A percentile compares a stretch with the other conserved stretches of the same genome.
Evolutionary conservation across 176 grass and related monocot species (phyloP).

Genomic region (Leersia perrieri): DNA sequence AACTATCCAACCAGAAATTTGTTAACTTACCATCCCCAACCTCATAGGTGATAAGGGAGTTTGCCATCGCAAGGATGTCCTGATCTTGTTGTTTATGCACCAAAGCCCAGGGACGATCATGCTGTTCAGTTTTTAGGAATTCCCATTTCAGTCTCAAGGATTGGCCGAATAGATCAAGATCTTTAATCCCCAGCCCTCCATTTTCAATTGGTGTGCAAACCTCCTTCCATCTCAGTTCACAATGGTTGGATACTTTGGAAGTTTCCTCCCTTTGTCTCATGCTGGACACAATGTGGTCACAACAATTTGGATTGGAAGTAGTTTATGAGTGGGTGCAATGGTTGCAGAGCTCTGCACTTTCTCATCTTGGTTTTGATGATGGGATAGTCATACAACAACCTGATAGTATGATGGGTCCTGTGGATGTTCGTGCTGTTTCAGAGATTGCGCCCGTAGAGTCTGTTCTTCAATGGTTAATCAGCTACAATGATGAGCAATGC

Average conservation of each 20-base stretch:
- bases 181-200: too few species aligned
- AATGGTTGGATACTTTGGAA: slow-evolving; percentile 45
- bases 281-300: slow-evolving; percentile 52
- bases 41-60: too few species aligned
- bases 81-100: too few species aligned
- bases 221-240: too few species aligned
- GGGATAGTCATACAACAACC: slow-evolving; percentile 29
- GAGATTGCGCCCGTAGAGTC: slow-evolving; percentile 22
- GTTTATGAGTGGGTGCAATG: slow-evolving; percentile 63
- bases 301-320: slow-evolving; percentile 48
- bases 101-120: too few species aligned
- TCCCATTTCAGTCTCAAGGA: too few species aligned
- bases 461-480: slow-evolving; percentile 38
- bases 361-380: slow-evolving; percentile 52
- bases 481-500: slow-evolving; percentile 44
- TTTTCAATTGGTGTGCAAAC: too few species aligned
- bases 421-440: slow-evolving; percentile 34
- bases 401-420: background rate
- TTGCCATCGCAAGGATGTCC: too few species aligned
- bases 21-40: too few species aligned
- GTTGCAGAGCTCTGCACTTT: slow-evolving; percentile 44
- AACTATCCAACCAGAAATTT: too few species aligned
- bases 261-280: slow-evolving; percentile 51
- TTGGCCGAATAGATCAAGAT: too few species aligned
- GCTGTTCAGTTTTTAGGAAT: too few species aligned